A percentile compares a stretch with the other conserved stretches of the same genome.
Conservation (phyloP, 345 rosid species). For the Populus davidiana region DNA sequence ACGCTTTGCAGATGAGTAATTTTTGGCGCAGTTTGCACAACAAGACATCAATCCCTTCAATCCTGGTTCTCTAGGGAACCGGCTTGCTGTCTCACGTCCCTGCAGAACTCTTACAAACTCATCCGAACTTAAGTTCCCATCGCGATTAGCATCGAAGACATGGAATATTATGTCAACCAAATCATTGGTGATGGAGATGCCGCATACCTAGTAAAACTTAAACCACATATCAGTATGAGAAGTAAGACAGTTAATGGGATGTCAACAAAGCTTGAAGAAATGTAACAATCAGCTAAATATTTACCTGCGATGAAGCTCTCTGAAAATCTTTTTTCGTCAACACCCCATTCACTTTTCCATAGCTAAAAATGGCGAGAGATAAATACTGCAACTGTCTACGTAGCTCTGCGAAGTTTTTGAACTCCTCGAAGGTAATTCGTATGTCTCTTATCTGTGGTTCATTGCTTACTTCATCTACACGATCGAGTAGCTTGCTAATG, state of each 20-base stretch:
- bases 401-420: constrained; percentile 20
- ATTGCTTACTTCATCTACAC: constrained; percentile 20
- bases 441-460: constrained; percentile 9
- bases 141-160: constrained; percentile 25
- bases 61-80: constrained; percentile 4
- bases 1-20: constrained; percentile 17
- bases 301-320: constrained; percentile 29
- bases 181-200: constrained; percentile 26
- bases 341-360: constrained; percentile 26
- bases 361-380: constrained; percentile 32
- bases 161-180: constrained; percentile 25
- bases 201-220: constrained; percentile 21
- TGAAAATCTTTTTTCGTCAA: constrained; percentile 22
- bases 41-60: constrained; percentile 20
- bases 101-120: constrained; percentile 26
- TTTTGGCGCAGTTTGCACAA: constrained; percentile 22
- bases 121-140: constrained; percentile 26
- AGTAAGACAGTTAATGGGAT: too few relatives aligned
- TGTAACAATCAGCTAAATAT: not conserved
- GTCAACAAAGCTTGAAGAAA: not conserved
- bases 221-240: not conserved
- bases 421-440: constrained; percentile 23
- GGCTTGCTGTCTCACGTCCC: constrained; percentile 8
- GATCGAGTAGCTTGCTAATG: constrained; percentile 24
- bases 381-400: constrained; percentile 18